A percentile compares a stretch with the other conserved stretches of the same genome.
These are phyloP conservation scores for Phytopythium kandeliae DNA, from an alignment of 352 stramenopile species.

Conservation along the genomic window DNA sequence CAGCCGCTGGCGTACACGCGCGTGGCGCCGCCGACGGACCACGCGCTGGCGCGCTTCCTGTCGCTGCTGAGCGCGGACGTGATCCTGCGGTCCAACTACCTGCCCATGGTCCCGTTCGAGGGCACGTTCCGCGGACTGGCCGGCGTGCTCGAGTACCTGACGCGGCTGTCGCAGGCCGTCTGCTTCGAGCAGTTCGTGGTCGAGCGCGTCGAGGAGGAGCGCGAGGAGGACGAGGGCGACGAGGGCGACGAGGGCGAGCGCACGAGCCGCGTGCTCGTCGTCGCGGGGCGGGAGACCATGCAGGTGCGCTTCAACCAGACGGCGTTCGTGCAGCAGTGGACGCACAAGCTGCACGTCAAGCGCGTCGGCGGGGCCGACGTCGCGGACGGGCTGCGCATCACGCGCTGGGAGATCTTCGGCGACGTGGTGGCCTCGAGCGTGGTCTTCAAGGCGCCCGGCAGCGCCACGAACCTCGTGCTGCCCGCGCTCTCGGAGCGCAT, in stretches of 20 bases:
- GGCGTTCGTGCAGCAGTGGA: conserved; percentile 86
- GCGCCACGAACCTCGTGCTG: conserved; percentile 75
- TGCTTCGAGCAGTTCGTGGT: conserved; percentile 74
- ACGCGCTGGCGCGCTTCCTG: conserved; percentile 65
- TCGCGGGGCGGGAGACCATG: conserved; percentile 78
- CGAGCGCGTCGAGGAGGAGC: conserved; percentile 62
- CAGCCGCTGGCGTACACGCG: conserved; percentile 48
- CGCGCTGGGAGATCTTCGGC: conserved; percentile 83
- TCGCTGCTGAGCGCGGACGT: conserved; percentile 74
- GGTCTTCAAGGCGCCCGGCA: conserved; percentile 73
- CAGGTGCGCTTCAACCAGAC: conserved; percentile 77
- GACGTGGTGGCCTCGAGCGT: conserved; percentile 84
- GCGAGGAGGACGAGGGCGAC: conserved; percentile 23
- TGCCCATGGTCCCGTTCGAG: conserved; percentile 88
- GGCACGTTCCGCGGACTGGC: conserved; percentile 75
- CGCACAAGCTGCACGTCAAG: conserved; percentile 84
- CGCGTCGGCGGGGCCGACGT: conserved; percentile 11
- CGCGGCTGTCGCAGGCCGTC: conserved; percentile 57
- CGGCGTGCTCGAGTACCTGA: conserved; percentile 77
- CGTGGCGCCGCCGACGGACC: conserved; percentile 43
- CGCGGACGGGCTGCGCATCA: conserved; percentile 33
- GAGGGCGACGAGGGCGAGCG: conserved; percentile 15
- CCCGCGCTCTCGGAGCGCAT: conserved; percentile 77
- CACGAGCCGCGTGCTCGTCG: conserved; percentile 54
- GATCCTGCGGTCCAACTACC: conserved; percentile 79